phyloP scores from a whole-genome alignment of 441 rosid genomes.

The Lagerstroemia fauriei region DNA sequence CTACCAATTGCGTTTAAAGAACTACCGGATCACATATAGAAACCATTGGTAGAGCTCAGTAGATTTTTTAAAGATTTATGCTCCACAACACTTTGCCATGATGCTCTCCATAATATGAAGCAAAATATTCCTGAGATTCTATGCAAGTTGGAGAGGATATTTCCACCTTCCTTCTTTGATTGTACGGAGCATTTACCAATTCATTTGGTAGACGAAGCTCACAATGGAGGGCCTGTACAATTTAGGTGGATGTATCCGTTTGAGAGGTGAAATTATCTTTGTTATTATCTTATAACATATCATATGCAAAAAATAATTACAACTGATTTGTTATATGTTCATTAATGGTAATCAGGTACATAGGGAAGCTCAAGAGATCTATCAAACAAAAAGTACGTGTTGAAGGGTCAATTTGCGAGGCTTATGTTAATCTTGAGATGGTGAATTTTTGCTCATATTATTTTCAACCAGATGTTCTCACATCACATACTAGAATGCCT shows the following conservation, averaged over 20 bases:
- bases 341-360: background rate
- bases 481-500: background rate
- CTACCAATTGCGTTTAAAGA: too few species aligned
- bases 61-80: background rate
- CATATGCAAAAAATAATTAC: too few species aligned
- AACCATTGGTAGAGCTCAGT: background rate
- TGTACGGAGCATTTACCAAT: background rate
- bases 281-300: too few species aligned
- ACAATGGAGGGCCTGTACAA: background rate
- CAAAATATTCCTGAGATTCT: background rate
- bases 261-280: background rate
- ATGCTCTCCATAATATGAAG: too few species aligned
- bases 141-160: background rate
- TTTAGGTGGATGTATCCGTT: background rate
- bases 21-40: background rate
- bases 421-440: background rate
- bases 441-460: background rate
- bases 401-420: background rate
- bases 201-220: background rate
- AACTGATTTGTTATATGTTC: too few species aligned
- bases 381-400: background rate
- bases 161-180: background rate
- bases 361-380: background rate
- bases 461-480: background rate
- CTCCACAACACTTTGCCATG: background rate